These are phyloP conservation scores for Rhizophagus prolifer DNA, from an alignment of 192 early-diverging fungal species.

Conservation along the genomic window DNA sequence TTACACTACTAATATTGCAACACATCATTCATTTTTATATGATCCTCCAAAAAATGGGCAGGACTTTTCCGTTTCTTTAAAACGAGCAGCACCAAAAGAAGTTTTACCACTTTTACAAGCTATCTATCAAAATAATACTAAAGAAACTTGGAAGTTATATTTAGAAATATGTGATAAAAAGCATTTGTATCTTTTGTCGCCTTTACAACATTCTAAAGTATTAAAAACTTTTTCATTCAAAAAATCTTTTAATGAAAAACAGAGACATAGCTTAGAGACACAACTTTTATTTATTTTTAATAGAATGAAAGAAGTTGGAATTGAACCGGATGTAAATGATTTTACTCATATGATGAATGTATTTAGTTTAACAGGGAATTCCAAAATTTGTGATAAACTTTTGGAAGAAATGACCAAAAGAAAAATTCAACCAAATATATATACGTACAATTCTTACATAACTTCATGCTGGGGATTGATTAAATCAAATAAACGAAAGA, in stretches of 20 bases:
- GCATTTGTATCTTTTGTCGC: constrained; percentile 11
- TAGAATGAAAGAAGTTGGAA: constrained; percentile 4
- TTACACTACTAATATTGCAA: neutral
- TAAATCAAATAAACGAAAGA: neutral
- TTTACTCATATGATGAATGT: constrained; percentile 17
- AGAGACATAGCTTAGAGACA: neutral
- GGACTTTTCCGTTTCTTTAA: neutral
- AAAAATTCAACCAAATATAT: constrained; percentile 6
- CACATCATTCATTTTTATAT: constrained; percentile 13
- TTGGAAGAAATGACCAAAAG: neutral
- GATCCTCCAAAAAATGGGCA: constrained; percentile 2
- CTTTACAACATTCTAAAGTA: constrained; percentile 14
- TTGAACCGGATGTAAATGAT: constrained; percentile 2
- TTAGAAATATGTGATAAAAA: neutral
- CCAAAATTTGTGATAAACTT: constrained; percentile 1
- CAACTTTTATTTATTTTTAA: constrained; percentile 3
- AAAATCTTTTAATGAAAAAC: neutral
- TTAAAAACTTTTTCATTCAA: constrained; percentile 8
- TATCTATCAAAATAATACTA: neutral
- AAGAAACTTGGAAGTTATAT: constrained; percentile 3
- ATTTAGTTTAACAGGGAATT: neutral
- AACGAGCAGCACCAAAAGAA: neutral
- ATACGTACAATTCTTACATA: constrained; percentile 17
- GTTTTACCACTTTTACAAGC: constrained; percentile 12
- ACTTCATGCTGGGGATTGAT: constrained; percentile 1